Evolutionary conservation across 2,329 filamentous ascomycete genomes (phyloP), one percentile per base, ranked within the genome.

Genomic region (Colletotrichum sp.): DNA sequence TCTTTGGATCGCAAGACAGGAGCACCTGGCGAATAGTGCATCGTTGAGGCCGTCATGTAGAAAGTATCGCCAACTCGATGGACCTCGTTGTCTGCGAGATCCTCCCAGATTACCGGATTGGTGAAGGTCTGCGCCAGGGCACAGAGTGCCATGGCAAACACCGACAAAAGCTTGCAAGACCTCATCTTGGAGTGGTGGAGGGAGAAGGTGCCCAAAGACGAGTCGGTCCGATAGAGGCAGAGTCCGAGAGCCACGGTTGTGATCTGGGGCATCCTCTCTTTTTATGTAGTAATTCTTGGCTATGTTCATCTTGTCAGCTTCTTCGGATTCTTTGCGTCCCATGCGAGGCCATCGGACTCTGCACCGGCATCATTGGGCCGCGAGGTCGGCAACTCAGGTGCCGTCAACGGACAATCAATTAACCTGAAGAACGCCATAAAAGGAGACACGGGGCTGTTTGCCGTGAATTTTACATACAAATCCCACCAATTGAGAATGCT

Each of bases 21-120:
- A 0, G 88, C 88, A 4, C 88, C 89, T 6, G 89, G 85, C 2
- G 87, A 88, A 76, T 86, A 90, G 36, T 87, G 85, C 79, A 90
- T 87, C 1, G 83, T 88, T 1, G 88, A 90, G 0, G 88, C 86
- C 0, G 87, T 87, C 79, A 87, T 89, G 80, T 90, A 90, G 64
- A 68, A 90, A 15, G 74, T 74, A 28, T 73, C 48, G 16, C 15
- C 57, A 13, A 76, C 74, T 2, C 87, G 85, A 78, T 89, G 85
- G 43, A 90, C 82, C 71, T 90, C 88, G 12, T 87, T 80, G 75
- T 91, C 89, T 2, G 88, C 85, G 8, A 90, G 82, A 70, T 90
- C 89, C 71, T 89, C 84, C 84, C 85, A 90, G 1, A 90, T 77
- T 8, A 90, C 82, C 0, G 88, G 88, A 73, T 90, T 89, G 24